Percentiles rank a stretch among this genome's conserved stretches.
phyloP scores from a whole-genome alignment of 1,139 yeast species.

The Zygosaccharomyces sapae region DNA sequence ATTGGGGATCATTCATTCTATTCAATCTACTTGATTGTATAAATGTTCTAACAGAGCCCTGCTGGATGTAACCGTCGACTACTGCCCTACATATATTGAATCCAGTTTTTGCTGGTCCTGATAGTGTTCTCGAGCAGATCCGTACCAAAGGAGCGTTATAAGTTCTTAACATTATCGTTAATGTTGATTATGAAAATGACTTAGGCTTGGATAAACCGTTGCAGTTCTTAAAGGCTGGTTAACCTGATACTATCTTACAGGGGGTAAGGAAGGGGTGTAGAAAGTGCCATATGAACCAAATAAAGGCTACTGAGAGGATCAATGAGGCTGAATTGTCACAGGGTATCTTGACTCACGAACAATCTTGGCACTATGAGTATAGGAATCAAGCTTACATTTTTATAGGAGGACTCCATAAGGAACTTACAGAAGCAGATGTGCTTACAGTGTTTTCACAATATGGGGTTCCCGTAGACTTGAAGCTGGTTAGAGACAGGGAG shows the following conservation, averaged over 20 bases:
- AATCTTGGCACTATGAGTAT: constrained; percentile 90
- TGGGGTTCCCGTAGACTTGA: constrained; percentile 79
- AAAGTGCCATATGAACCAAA: constrained; percentile 26
- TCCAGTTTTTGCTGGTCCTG: neutral
- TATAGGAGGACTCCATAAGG: constrained; percentile 68
- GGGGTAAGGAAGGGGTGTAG: neutral
- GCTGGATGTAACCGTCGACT: neutral
- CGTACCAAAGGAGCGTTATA: neutral
- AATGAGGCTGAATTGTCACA: constrained; percentile 63
- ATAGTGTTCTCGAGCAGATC: neutral
- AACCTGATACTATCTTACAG: neutral
- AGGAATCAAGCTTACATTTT: constrained; percentile 61
- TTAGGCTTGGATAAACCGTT: too few species aligned
- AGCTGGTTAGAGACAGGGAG: constrained; percentile 63
- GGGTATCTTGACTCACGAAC: constrained; percentile 50
- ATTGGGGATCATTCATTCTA: neutral
- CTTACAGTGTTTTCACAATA: constrained; percentile 80
- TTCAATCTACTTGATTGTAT: neutral
- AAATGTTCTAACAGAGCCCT: neutral
- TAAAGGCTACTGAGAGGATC: constrained; percentile 50
- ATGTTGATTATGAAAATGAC: neutral
- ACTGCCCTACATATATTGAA: neutral
- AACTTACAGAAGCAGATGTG: constrained; percentile 69
- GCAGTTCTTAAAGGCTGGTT: too few species aligned
- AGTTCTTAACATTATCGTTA: neutral